Base-by-base conservation (phyloP, 257 asterid genomes). In the Perilla frutescens region DNA sequence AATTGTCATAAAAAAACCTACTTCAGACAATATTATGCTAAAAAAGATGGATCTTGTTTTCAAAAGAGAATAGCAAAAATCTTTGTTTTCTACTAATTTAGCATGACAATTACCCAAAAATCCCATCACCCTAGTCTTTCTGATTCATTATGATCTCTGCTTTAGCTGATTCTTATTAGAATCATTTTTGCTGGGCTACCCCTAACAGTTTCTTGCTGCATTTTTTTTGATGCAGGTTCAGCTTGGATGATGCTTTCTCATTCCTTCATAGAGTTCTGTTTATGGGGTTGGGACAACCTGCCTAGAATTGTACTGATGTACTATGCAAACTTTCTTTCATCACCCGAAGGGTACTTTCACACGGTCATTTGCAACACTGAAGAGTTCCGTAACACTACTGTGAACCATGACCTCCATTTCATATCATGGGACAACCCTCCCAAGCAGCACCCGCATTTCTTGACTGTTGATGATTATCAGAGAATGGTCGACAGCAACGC, bases 341-440 rank as follows among this genome's bases (percentile, higher is more conserved):
- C 97, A 0, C 97, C 97, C 0, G 97, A 90, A 74, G 91, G 96
- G 10, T 85, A 90, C 65, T 90, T 90, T 62, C 96, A 90, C 85
- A 88, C 96, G 2, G 96, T 90, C 8, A 84, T 88, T 51, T 90
- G 97, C 79, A 90, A 90, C 62, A 90, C 93, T 12, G 78, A 81
- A 45, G 88, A 88, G 72, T 90, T 88, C 72, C 62, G 51, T 6
- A 87, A 88, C 73, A 90, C 97, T 6, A 87, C 90, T 7, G 97
- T 88, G 72, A 90, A 87, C 82, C 91, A 86, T 29, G 97, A 91
- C 76, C 88, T 91, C 69, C 96, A 91, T 71, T 88, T 83, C 80
- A 90, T 90, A 70, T 90, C 96, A 67, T 90, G 96, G 96, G 96
- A 90, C 76, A 85, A 88, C 66, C 97, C 96, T 62, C 97, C 97